Evolutionary conservation across 139 green algal species (phyloP).

Genomic region (Pseudopediastrum boryanum): DNA sequence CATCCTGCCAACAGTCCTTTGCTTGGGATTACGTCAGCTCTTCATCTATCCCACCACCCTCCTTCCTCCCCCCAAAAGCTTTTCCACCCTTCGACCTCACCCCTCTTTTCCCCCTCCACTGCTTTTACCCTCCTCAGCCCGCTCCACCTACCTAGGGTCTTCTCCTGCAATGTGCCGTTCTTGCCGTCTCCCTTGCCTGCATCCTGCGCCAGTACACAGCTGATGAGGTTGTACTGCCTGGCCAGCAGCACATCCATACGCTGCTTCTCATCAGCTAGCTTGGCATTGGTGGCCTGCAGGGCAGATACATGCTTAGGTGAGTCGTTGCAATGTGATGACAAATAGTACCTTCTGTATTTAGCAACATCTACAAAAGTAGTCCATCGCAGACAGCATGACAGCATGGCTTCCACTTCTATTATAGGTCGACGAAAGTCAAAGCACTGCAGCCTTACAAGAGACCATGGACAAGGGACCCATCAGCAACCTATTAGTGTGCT

Average conservation of each 20-base stretch:
- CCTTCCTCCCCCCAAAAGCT: too few relatives aligned
- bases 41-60: too few relatives aligned
- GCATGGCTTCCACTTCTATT: neutral
- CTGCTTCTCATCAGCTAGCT: conserved; percentile 40
- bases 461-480: neutral
- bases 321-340: neutral
- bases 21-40: too few relatives aligned
- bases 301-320: too few relatives aligned
- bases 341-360: neutral
- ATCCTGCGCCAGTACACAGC: conserved; percentile 1
- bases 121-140: neutral
- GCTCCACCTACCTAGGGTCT: conserved; percentile 8
- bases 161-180: conserved; percentile 19
- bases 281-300: conserved; percentile 7
- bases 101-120: neutral
- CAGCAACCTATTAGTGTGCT: neutral
- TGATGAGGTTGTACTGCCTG: conserved; percentile 55
- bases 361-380: neutral
- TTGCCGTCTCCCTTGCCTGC: neutral
- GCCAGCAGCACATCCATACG: conserved; percentile 44
- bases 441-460: neutral
- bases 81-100: neutral
- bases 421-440: neutral
- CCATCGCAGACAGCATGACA: neutral
- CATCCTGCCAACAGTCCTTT: too few relatives aligned